Percentiles rank a stretch among this genome's conserved stretches.
phyloP scores from a whole-genome alignment of 2,329 filamentous ascomycete genomes.

The Coniochaeta ligniaria region DNA sequence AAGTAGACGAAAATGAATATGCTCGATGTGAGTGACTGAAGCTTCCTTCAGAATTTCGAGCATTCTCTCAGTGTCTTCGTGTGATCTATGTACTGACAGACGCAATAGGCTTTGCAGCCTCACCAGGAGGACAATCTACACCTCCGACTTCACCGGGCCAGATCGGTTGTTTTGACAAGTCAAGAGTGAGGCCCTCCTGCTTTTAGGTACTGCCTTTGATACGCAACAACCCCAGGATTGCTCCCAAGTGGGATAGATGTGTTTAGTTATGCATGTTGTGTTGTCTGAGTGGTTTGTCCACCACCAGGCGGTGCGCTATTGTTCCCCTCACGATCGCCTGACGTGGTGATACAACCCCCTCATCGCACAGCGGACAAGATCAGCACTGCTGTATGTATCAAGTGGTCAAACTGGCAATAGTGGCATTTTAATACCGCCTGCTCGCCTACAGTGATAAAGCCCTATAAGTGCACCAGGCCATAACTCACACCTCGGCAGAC shows the following conservation, averaged over 20 bases:
- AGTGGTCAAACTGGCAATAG: not conserved
- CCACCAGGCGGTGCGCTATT: too few species aligned
- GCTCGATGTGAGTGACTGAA: conserved; percentile 10
- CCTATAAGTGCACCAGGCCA: not conserved
- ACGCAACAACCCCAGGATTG: not conserved
- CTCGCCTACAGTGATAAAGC: not conserved
- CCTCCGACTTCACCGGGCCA: conserved; percentile 74
- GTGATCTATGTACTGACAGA: not conserved
- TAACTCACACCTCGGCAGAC: conserved; percentile 30
- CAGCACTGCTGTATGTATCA: not conserved
- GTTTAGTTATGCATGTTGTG: not conserved
- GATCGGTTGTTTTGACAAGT: conserved; percentile 72
- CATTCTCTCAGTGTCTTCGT: not conserved
- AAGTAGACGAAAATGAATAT: conserved; percentile 12
- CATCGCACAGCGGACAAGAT: not conserved
- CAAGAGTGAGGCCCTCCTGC: conserved; percentile 49
- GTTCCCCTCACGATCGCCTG: not conserved
- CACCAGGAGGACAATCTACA: conserved; percentile 67
- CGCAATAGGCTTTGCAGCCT: conserved; percentile 21
- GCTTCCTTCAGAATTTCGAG: not conserved
- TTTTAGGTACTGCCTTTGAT: not conserved
- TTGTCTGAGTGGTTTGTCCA: not conserved
- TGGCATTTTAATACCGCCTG: too few species aligned
- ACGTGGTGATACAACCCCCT: not conserved
- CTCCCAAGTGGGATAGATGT: not conserved